Conservation (phyloP, 192 early-diverging fungal species). For the Podila verticillata region DNA sequence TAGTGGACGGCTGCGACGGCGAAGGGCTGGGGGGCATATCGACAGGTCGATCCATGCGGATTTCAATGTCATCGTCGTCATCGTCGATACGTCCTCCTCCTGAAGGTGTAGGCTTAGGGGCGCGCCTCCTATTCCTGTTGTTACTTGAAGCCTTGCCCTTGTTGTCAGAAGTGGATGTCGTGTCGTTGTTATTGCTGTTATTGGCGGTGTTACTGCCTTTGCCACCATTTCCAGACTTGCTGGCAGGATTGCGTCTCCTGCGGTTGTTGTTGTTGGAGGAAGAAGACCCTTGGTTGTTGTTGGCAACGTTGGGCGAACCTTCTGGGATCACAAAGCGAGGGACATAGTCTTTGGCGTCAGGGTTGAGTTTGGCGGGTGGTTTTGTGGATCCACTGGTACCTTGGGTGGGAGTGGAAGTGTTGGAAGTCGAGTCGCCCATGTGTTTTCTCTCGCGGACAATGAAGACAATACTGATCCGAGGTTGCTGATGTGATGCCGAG, state of each 20-base stretch:
- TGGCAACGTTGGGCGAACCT: neutral
- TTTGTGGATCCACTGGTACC: slow-evolving; percentile 2
- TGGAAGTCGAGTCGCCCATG: slow-evolving; percentile 21
- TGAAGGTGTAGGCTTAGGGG: slow-evolving; percentile 4
- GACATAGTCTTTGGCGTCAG: slow-evolving; percentile 47
- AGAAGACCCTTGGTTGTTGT: neutral
- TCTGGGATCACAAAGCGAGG: slow-evolving; percentile 8
- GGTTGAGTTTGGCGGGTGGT: slow-evolving; percentile 24
- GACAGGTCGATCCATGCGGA: slow-evolving; percentile 38
- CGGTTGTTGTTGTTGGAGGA: slow-evolving; percentile 9
- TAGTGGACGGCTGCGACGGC: neutral
- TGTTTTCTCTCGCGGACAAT: neutral
- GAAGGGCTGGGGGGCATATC: slow-evolving; percentile 12
- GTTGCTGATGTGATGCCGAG: too few relatives aligned
- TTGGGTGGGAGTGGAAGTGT: neutral
- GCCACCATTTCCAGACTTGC: slow-evolving; percentile 7
- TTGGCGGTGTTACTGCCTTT: slow-evolving; percentile 1
- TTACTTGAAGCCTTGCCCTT: slow-evolving; percentile 3
- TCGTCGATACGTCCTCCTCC: slow-evolving; percentile 38
- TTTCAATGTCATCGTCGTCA: slow-evolving; percentile 43
- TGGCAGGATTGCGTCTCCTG: slow-evolving; percentile 19
- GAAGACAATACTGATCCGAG: neutral
- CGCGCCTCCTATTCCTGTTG: slow-evolving; percentile 28
- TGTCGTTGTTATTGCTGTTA: neutral
- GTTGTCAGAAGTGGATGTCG: neutral